Conservation (phyloP, 2,329 filamentous ascomycete species). For the Talaromyces albobiverticillius region DNA sequence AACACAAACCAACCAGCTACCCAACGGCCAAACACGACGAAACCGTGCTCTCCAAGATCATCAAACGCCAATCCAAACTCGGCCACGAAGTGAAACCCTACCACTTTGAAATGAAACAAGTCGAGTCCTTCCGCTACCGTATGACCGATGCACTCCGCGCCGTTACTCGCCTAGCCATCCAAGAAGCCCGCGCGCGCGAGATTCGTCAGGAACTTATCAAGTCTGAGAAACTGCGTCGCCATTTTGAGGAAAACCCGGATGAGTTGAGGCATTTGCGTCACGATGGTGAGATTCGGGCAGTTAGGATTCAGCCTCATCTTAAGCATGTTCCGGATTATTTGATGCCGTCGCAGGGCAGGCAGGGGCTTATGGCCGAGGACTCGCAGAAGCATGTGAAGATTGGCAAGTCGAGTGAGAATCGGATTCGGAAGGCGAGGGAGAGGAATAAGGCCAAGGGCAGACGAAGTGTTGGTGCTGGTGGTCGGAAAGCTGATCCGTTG, state of each 20-base stretch:
- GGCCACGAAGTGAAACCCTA: conserved; percentile 84
- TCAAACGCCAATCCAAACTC: conserved; percentile 71
- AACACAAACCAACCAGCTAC: conserved; percentile 83
- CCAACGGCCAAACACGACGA: conserved; percentile 78
- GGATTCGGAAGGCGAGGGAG: conserved; percentile 49
- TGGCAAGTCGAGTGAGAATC: conserved; percentile 49
- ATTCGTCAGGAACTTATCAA: conserved; percentile 86
- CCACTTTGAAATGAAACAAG: conserved; percentile 88
- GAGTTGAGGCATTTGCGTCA: conserved; percentile 85
- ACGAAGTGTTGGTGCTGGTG: conserved; percentile 35
- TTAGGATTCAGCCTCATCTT: conserved; percentile 81
- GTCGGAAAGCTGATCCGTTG: conserved; percentile 73
- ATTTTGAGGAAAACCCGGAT: conserved; percentile 95
- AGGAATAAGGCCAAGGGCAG: conserved; percentile 44
- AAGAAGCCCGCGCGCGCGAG: conserved; percentile 85
- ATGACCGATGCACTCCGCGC: conserved; percentile 88
- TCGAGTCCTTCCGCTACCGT: conserved; percentile 91
- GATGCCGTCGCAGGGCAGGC: conserved; percentile 72
- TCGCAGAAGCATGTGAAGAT: conserved; percentile 75
- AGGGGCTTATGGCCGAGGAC: conserved; percentile 59
- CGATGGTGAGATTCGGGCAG: conserved; percentile 80
- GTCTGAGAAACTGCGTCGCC: conserved; percentile 87
- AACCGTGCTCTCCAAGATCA: conserved; percentile 74
- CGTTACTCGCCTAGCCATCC: conserved; percentile 83
- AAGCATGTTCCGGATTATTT: conserved; percentile 95